Evolutionary conservation across 2,329 filamentous ascomycete genomes (phyloP).

Genomic region (Phaeomoniella chlamydospora): DNA sequence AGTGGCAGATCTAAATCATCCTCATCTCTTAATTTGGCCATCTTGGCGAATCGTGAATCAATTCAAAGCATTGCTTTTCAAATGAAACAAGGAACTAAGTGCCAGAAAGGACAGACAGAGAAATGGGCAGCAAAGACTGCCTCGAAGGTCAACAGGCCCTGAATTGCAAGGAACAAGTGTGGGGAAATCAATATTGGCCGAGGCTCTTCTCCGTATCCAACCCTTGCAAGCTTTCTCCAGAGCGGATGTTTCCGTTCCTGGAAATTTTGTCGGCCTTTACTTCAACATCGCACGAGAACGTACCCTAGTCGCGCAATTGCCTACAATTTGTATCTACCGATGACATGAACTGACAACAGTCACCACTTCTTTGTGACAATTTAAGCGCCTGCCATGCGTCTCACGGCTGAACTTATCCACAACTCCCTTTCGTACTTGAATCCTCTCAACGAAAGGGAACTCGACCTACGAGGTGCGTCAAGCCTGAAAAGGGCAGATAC

Average conservation of each 20-base stretch:
- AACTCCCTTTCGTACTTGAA: conserved; percentile 96
- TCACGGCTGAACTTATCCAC: conserved; percentile 89
- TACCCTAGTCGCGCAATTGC: background rate
- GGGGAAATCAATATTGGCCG: background rate
- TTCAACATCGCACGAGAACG: background rate
- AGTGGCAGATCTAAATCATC: too few relatives aligned
- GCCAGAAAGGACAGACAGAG: too few relatives aligned
- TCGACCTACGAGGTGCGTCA: conserved; percentile 98
- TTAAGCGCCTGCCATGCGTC: conserved; percentile 56
- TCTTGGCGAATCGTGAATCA: too few relatives aligned
- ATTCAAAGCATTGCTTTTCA: too few relatives aligned
- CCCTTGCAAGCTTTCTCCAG: background rate
- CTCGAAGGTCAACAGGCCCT: too few relatives aligned
- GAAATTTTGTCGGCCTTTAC: background rate
- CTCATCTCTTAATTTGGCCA: too few relatives aligned
- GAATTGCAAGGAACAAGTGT: too few relatives aligned
- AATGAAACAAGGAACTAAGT: too few relatives aligned
- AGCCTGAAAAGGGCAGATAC: conserved; percentile 92
- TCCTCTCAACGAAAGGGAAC: conserved; percentile 94
- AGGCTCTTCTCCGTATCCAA: background rate
- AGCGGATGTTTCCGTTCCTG: background rate
- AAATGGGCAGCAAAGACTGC: too few relatives aligned
- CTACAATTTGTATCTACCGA: background rate
- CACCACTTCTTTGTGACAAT: too few relatives aligned
- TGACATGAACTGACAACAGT: too few relatives aligned